Evolutionary conservation across 208 protist species (phyloP).

Genomic region (Endotrypanum monterogeii): DNA sequence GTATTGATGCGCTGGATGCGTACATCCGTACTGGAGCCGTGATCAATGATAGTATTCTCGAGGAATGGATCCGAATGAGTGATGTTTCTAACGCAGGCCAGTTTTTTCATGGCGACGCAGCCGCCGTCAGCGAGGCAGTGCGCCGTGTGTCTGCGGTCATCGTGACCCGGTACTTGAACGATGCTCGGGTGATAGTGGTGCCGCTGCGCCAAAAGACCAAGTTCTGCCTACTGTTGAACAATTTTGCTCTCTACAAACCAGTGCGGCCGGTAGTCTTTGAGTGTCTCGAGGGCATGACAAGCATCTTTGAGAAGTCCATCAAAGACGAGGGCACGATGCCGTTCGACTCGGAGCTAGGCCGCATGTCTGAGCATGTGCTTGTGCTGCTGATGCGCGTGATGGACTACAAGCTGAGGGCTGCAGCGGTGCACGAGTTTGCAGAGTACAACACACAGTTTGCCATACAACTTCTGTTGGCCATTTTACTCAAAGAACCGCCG

Average conservation of each 20-base stretch:
- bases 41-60: slow-evolving; percentile 57
- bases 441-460: slow-evolving; percentile 91
- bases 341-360: slow-evolving; percentile 91
- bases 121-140: slow-evolving; percentile 38
- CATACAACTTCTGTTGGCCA: slow-evolving; percentile 90
- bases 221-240: slow-evolving; percentile 88
- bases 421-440: slow-evolving; percentile 90
- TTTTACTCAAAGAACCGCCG: slow-evolving; percentile 90
- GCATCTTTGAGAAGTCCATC: slow-evolving; percentile 88
- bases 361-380: slow-evolving; percentile 92
- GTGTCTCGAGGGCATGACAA: slow-evolving; percentile 75
- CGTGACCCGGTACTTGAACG: slow-evolving; percentile 83
- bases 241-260: slow-evolving; percentile 82
- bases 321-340: slow-evolving; percentile 79
- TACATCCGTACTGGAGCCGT: slow-evolving; percentile 43
- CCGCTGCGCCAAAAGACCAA: slow-evolving; percentile 86
- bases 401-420: slow-evolving; percentile 87
- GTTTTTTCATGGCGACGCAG: slow-evolving; percentile 56
- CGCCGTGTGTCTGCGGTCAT: slow-evolving; percentile 40
- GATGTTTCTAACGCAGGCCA: slow-evolving; percentile 50
- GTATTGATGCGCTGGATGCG: slow-evolving; percentile 43
- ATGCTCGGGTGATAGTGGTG: slow-evolving; percentile 59
- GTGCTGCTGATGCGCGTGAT: slow-evolving; percentile 91
- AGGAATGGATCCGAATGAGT: slow-evolving; percentile 67
- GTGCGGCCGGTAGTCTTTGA: slow-evolving; percentile 71